Conservation (phyloP, 2,329 filamentous ascomycete species). For the Aspergillus ustus region DNA sequence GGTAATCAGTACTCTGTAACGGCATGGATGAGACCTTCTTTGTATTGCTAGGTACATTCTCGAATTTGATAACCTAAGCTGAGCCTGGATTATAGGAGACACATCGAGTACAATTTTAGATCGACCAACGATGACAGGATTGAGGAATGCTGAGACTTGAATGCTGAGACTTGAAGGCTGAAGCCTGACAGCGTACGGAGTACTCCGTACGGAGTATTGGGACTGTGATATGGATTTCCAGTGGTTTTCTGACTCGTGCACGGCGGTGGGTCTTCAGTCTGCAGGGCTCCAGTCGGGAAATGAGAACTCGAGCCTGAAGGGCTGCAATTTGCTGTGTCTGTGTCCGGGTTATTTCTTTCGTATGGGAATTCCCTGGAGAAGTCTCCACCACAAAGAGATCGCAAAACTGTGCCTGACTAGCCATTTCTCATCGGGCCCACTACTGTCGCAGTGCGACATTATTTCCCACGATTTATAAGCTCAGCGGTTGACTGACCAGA, state of each 20-base stretch:
- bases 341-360: background rate
- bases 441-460: constrained; percentile 4
- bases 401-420: constrained; percentile 24
- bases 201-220: no score
- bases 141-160: background rate
- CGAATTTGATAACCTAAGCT: no score
- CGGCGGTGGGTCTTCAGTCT: background rate
- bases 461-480: constrained; percentile 7
- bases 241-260: background rate
- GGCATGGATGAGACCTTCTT: no score
- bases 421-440: constrained; percentile 4
- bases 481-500: background rate
- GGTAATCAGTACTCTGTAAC: no score
- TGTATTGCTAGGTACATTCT: no score
- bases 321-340: background rate
- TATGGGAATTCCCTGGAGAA: constrained; percentile 5
- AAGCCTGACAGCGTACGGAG: no score
- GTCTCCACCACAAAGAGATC: constrained; percentile 21
- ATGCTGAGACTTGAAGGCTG: no score
- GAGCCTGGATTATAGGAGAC: background rate
- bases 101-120: background rate
- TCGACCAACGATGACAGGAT: background rate
- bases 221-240: background rate
- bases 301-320: background rate
- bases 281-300: background rate